These are phyloP conservation scores for Pseudopyrenochaeta lycopersici DNA, from an alignment of 2,329 filamentous ascomycete genomes.

Conservation along the genomic window DNA sequence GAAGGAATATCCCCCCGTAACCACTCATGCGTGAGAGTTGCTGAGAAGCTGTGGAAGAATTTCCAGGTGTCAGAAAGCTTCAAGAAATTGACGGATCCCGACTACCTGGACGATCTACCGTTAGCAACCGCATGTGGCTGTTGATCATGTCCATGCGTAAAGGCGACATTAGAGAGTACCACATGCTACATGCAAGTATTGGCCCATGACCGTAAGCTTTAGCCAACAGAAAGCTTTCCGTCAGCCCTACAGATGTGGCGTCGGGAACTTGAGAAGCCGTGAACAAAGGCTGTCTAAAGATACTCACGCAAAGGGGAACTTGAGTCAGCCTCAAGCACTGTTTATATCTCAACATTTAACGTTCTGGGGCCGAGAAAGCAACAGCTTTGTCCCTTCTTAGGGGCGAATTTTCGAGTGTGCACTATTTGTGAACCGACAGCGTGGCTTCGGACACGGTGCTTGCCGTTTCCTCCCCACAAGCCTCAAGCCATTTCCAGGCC, in stretches of 20 bases:
- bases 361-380: no score
- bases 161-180: background rate
- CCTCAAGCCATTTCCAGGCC: background rate
- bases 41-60: background rate
- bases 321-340: background rate
- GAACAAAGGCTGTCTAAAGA: background rate
- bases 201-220: background rate
- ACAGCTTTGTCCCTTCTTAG: no score
- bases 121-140: slow-evolving; percentile 13
- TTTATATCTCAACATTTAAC: background rate
- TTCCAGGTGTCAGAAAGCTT: background rate
- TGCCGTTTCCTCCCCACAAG: background rate
- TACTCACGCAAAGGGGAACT: background rate
- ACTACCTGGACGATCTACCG: slow-evolving; percentile 20
- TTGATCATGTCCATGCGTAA: slow-evolving; percentile 12
- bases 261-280: slow-evolving; percentile 2
- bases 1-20: no score
- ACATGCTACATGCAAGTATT: background rate
- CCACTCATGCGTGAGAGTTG: background rate
- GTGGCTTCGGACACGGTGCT: no score
- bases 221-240: background rate
- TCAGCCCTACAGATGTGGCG: slow-evolving; percentile 1
- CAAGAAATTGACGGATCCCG: slow-evolving; percentile 6
- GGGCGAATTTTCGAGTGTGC: no score
- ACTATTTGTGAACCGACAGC: no score